Base-by-base conservation (phyloP, 306 rosid species). In the Pterocarpus santalinus region DNA sequence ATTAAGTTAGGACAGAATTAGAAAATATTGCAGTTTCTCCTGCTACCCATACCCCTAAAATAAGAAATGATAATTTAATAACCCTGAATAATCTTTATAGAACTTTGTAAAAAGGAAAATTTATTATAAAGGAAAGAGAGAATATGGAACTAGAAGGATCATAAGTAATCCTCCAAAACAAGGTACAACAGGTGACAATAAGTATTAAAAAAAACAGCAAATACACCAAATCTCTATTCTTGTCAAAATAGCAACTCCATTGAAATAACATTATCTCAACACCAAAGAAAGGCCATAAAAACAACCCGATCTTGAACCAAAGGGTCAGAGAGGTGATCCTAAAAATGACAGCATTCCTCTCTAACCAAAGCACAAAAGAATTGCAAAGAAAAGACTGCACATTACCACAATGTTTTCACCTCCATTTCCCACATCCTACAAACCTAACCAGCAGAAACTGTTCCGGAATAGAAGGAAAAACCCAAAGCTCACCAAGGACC, bases 261-360 rank as follows among this genome's bases (percentile, higher is more conserved):
- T 39, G 79, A 72, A 80, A 61, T 41, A 61, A 60, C 60, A 75
- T 30, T 75, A 43, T 58, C 43, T 58, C 41, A 74, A 51, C 60
- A 30, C 33, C 53, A 75, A 2, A 16, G 5, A 11, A 32, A 46
- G 11, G 34, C 80, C 13, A 15, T 32, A 30, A 75, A 8, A 62
- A 61, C 41, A 32, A 22, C 28, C 28, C 32, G 17, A 44, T 9
- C 43, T 13, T 17, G 8, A 65, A 58, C 68, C 43, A 30, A 43
- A 60, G 60, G 66, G 67, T 41, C 4, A 73, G 55, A 44, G 46
- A 14, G 33, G 69, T 12, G 35, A 60, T 61, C 11, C 33, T 58
- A 39, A 74, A 14, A 74, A 14, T 13, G 30, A 61, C 39, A 75
- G 70, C 55, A 51, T 15, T 17, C 17, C 10, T 57, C 52, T 22